phyloP scores from a whole-genome alignment of 495 filamentous ascomycete genomes.

The Penicillium psychrofluorescens region DNA sequence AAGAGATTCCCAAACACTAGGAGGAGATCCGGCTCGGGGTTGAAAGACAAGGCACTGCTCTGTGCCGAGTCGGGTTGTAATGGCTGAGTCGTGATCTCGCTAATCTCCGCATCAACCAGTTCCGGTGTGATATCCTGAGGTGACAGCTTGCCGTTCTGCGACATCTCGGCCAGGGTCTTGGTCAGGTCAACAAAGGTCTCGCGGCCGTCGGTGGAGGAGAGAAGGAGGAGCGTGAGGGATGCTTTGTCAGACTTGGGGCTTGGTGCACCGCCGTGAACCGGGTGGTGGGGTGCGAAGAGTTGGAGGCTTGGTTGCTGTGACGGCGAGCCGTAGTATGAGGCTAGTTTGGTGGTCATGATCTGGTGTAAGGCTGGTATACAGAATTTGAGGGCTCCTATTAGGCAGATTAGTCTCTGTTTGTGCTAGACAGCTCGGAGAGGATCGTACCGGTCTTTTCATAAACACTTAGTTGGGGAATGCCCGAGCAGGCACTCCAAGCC shows the following conservation, averaged over 20 bases:
- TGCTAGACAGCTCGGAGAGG: not conserved
- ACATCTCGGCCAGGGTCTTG: conserved; percentile 90
- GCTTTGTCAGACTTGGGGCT: conserved; percentile 16
- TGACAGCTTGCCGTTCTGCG: conserved; percentile 76
- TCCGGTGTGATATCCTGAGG: conserved; percentile 73
- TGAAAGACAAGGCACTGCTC: conserved; percentile 10
- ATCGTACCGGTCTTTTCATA: conserved; percentile 82
- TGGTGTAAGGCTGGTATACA: conserved; percentile 72
- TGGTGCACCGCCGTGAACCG: conserved; percentile 19
- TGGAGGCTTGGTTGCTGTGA: conserved; percentile 57
- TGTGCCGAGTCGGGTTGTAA: conserved; percentile 8
- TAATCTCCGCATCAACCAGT: conserved; percentile 84
- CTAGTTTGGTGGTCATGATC: conserved; percentile 63
- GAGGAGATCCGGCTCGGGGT: conserved; percentile 77
- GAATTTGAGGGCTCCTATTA: conserved; percentile 72
- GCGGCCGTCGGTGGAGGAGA: conserved; percentile 82
- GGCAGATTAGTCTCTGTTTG: not conserved
- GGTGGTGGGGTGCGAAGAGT: conserved; percentile 67
- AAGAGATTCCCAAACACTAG: conserved; percentile 77
- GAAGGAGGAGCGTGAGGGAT: conserved; percentile 75
- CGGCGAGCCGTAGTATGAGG: conserved; percentile 68
- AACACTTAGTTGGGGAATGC: conserved; percentile 76
- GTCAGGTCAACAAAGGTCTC: conserved; percentile 93
- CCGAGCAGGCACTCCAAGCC: conserved; percentile 84
- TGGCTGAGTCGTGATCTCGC: conserved; percentile 44